These are phyloP conservation scores for Candida pseudoglaebosa DNA, from an alignment of 805 yeast species.

Conservation along the genomic window DNA sequence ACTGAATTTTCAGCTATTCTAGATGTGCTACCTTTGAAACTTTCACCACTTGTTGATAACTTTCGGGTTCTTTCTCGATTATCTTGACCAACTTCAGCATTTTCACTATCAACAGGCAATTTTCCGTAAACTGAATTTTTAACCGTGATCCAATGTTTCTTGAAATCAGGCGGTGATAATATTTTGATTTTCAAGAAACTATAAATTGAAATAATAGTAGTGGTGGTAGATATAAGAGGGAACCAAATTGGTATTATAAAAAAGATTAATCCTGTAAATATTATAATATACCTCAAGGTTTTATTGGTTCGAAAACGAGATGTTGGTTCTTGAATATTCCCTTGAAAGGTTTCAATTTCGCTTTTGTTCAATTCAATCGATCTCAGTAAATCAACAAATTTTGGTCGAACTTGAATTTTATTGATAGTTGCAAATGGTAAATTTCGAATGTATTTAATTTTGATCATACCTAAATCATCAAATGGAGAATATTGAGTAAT, in stretches of 20 bases:
- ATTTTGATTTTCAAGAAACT: conserved; percentile 35
- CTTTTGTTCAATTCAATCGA: conserved; percentile 15
- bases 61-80: conserved; percentile 24
- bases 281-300: conserved; percentile 17
- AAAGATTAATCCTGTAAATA: conserved; percentile 21
- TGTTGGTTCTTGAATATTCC: conserved; percentile 36
- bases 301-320: conserved; percentile 30
- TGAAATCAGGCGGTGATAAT: conserved; percentile 19
- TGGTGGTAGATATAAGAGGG: conserved; percentile 39
- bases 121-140: conserved; percentile 28
- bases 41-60: conserved; percentile 26
- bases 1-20: conserved; percentile 31
- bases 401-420: conserved; percentile 37
- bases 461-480: conserved; percentile 41
- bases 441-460: conserved; percentile 45
- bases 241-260: conserved; percentile 48
- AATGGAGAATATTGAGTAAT: conserved; percentile 75
- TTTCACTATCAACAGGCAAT: conserved; percentile 25
- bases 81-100: conserved; percentile 28
- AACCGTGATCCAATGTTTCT: conserved; percentile 32
- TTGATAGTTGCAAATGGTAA: conserved; percentile 40
- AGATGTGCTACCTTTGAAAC: conserved; percentile 41
- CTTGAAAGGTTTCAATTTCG: conserved; percentile 6
- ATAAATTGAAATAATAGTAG: conserved; percentile 35
- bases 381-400: conserved; percentile 47